These are phyloP conservation scores for Parietaria judaica DNA, from an alignment of 306 rosid species.

Conservation along the genomic window DNA sequence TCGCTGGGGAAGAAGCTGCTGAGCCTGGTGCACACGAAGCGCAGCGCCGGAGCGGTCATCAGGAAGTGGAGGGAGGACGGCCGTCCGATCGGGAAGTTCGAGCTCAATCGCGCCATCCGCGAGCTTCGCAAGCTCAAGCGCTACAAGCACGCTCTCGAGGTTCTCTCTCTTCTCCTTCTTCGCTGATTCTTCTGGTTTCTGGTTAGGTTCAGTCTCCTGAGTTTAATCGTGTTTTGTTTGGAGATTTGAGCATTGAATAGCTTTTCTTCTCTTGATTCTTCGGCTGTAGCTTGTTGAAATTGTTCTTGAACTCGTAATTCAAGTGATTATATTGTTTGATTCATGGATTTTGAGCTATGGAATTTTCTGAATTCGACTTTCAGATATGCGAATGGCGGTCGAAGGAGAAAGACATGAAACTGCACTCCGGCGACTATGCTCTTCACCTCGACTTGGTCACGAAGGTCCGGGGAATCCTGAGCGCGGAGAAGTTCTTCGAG, in stretches of 20 bases:
- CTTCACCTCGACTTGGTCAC: conserved; percentile 88
- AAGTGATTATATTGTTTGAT: neutral
- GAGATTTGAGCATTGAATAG: neutral
- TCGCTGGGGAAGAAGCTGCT: conserved; percentile 68
- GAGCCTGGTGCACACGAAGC: conserved; percentile 61
- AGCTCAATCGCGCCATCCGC: conserved; percentile 79
- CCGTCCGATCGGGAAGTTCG: conserved; percentile 53
- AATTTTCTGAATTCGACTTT: conserved; percentile 11
- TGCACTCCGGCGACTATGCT: conserved; percentile 73
- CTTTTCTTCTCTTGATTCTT: neutral
- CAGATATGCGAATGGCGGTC: conserved; percentile 92
- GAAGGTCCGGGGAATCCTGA: conserved; percentile 68
- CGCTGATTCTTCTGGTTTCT: no score
- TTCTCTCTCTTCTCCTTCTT: conserved; percentile 8
- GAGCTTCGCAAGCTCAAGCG: conserved; percentile 82
- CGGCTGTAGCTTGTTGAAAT: neutral
- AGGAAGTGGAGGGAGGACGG: conserved; percentile 88
- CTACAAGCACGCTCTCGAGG: conserved; percentile 93
- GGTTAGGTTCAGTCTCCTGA: no score
- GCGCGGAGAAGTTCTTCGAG: conserved; percentile 91
- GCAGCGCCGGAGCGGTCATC: conserved; percentile 68
- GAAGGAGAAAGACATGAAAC: conserved; percentile 53
- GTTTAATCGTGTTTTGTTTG: no score
- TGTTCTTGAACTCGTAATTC: neutral
- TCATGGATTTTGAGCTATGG: conserved; percentile 3